These are phyloP conservation scores for Fusarium decemcellulare DNA, from an alignment of 2,329 filamentous ascomycete species.

Conservation along the genomic window DNA sequence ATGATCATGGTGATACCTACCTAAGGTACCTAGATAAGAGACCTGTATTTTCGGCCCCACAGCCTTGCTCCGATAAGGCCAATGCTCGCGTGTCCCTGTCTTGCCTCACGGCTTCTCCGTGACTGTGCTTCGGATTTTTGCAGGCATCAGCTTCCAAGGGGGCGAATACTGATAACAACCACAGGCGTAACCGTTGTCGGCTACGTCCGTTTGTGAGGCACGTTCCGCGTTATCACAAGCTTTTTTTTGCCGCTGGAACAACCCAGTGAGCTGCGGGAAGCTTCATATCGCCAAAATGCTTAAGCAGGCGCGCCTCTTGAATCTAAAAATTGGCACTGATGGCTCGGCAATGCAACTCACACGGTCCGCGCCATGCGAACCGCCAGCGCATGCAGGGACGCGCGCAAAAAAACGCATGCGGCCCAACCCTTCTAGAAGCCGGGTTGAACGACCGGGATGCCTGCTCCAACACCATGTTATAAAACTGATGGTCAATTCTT, in stretches of 20 bases:
- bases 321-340: neutral
- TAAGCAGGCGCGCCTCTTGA: neutral
- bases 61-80: constrained; percentile 13
- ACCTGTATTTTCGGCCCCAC: too few species aligned
- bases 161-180: neutral
- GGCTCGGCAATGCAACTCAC: neutral
- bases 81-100: constrained; percentile 27
- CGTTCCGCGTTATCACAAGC: neutral
- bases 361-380: neutral
- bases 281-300: neutral
- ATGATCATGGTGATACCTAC: too few species aligned
- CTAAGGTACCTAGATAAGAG: too few species aligned
- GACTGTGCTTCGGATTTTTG: neutral
- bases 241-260: too few species aligned
- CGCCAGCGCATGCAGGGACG: neutral
- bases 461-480: neutral
- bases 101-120: constrained; percentile 5
- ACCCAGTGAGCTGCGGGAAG: too few species aligned
- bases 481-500: neutral
- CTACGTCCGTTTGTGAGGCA: constrained; percentile 4
- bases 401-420: constrained; percentile 23
- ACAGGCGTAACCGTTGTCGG: neutral
- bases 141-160: neutral
- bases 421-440: neutral
- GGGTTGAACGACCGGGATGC: neutral